Evolutionary conservation across 225 moss, liverwort and hornwort genomes (phyloP).

Genomic region (Lunularia cruciata): DNA sequence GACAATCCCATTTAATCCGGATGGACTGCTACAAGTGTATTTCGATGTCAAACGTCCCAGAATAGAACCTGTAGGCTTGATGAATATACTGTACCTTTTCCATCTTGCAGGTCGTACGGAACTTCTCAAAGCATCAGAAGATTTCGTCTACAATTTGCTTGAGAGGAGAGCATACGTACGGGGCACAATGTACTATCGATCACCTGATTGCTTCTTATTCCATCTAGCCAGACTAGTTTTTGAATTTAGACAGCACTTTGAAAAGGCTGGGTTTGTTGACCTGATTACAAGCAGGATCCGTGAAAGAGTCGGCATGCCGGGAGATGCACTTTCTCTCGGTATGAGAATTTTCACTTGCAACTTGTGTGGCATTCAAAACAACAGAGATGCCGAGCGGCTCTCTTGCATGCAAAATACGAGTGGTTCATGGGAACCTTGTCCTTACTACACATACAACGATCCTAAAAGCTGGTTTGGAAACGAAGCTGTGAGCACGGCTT

Average conservation of each 20-base stretch:
- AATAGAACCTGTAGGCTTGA: constrained; percentile 4
- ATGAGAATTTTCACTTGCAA: constrained; percentile 17
- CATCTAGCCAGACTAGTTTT: no score
- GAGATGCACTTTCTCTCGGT: constrained; percentile 17
- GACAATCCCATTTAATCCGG: not conserved
- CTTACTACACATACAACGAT: constrained; percentile 29
- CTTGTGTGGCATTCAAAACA: constrained; percentile 3
- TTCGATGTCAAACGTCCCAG: constrained; percentile 13
- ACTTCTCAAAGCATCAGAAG: not conserved
- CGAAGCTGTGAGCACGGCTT: constrained; percentile 30
- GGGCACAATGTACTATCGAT: constrained; percentile 3
- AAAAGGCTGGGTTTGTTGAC: not conserved
- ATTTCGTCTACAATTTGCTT: not conserved
- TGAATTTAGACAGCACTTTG: constrained; percentile 4
- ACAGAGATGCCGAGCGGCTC: constrained; percentile 20
- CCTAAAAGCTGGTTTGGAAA: constrained; percentile 33
- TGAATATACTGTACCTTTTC: constrained; percentile 16
- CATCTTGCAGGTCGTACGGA: constrained; percentile 12
- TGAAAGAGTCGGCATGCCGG: constrained; percentile 17
- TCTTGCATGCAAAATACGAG: constrained; percentile 16
- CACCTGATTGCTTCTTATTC: constrained; percentile 20
- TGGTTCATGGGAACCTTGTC: constrained; percentile 41
- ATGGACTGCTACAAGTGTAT: constrained; percentile 7
- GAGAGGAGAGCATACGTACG: not conserved
- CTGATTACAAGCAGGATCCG: constrained; percentile 4